Evolutionary conservation across 2,329 filamentous ascomycete species (phyloP).

Genomic region (Scedosporium dehoogii): DNA sequence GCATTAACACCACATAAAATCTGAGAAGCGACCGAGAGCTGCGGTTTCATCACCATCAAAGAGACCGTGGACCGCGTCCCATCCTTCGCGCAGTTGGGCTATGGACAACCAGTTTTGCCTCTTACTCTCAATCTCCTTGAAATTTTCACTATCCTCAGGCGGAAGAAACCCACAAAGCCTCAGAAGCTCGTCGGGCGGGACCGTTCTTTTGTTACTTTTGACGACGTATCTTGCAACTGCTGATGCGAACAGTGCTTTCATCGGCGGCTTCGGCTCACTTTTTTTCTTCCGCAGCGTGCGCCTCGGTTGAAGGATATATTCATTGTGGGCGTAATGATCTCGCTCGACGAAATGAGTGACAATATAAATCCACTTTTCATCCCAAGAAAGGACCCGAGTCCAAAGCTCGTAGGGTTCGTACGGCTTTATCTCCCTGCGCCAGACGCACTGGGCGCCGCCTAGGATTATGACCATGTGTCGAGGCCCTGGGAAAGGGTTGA

Average conservation of each 20-base stretch:
- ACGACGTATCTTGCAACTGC: background rate
- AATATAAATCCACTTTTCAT: constrained; percentile 73
- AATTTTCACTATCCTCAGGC: background rate
- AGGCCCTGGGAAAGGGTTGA: background rate
- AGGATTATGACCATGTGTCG: background rate
- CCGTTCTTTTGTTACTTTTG: background rate
- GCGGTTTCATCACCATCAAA: background rate
- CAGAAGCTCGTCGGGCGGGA: background rate
- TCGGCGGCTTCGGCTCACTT: background rate
- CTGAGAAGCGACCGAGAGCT: background rate
- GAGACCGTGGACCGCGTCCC: background rate
- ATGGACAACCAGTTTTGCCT: background rate
- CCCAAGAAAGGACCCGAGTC: constrained; percentile 62
- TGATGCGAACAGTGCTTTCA: background rate
- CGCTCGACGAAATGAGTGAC: constrained; percentile 57
- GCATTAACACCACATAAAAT: background rate
- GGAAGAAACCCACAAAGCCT: background rate
- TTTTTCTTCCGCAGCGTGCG: background rate
- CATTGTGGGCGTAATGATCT: background rate
- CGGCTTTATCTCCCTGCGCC: background rate
- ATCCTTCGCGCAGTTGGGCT: background rate
- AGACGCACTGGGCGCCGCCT: background rate
- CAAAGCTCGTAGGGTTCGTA: constrained; percentile 36
- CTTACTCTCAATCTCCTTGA: background rate
- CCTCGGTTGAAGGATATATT: background rate